Conservation (phyloP, 1,284 basidiomycete species). For the Fomitopsis schrenkii region DNA sequence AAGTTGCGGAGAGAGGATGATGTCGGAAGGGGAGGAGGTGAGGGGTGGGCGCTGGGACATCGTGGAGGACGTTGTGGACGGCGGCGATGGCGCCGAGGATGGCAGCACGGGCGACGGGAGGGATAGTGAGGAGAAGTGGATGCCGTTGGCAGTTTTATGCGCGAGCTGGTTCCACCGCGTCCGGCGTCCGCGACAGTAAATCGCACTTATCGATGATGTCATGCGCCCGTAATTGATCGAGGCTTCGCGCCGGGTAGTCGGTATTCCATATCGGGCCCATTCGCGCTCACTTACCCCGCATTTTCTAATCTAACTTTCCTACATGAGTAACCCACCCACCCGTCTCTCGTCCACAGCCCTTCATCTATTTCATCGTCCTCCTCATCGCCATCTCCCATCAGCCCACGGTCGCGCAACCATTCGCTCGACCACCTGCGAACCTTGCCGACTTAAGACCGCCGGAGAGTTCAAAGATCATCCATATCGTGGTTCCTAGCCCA, state of each 20-base stretch:
- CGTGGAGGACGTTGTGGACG: not conserved
- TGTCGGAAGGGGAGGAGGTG: constrained; percentile 15
- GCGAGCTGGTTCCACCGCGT: not conserved
- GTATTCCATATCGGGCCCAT: not conserved
- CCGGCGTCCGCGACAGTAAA: not conserved
- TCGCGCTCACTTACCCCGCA: not conserved
- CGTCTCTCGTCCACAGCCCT: not conserved
- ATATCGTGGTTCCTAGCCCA: not conserved
- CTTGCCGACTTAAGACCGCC: not conserved
- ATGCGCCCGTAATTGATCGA: not conserved
- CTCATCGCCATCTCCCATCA: not conserved
- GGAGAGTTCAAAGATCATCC: not conserved
- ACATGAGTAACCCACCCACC: not conserved
- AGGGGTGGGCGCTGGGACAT: constrained; percentile 1
- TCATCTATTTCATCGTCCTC: not conserved
- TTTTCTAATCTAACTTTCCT: not conserved
- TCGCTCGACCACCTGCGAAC: not conserved
- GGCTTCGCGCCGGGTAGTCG: not conserved
- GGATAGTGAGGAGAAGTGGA: not conserved
- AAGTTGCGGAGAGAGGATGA: constrained; percentile 14
- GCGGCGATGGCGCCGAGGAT: not conserved
- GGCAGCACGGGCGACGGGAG: not conserved
- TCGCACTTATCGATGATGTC: constrained; percentile 9
- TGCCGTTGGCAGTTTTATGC: not conserved
- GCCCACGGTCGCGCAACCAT: not conserved